Base-by-base conservation (phyloP, 208 protist species). In the Acanthamoeba royreba region DNA sequence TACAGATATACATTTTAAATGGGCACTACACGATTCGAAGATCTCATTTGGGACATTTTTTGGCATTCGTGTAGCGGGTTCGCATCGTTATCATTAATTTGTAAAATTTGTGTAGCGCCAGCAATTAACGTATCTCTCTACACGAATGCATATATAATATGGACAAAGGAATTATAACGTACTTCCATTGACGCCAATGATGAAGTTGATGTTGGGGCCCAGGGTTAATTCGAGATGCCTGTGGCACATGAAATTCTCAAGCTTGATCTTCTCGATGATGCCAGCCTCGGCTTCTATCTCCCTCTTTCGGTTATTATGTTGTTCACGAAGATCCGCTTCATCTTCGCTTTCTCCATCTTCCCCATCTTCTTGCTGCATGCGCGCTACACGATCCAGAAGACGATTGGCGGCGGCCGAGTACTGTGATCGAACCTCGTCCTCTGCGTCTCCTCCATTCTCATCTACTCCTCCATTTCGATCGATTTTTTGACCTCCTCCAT, bases 181-280 rank as follows among this genome's bases (percentile, higher is more conserved):
- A 96, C 95, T 96, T 72, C 95, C 95, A 42, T 96, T 96, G 15
- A 88, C 46, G 47, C 95, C 95, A 15, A 93, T 69, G 28, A 96
- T 81, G 89, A 96, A 96, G 81, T 96, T 96, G 22, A 95, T 95
- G 74, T 95, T 94, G 13, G 94, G 92, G 8, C 94, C 89, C 9
- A 96, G 91, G 3, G 40, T 69, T 25, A 96, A 69, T 33, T 93
- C 87, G 33, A 95, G 85, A 89, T 95, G 93, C 11, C 33, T 22
- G 45, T 96, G 95, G 38, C 95, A 96, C 95, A 96, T 96, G 15
- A 96, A 96, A 61, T 96, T 96, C 45, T 95, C 92, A 5, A 96
- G 47, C 35, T 66, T 53, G 5, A 96, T 95, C n/a, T 35, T 79
- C 49, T 96, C 95, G 1, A 96, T 93, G 35, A 95, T 95, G 66